phyloP scores from a whole-genome alignment of 257 asterid genomes.

The Solanum bulbocastanum region DNA sequence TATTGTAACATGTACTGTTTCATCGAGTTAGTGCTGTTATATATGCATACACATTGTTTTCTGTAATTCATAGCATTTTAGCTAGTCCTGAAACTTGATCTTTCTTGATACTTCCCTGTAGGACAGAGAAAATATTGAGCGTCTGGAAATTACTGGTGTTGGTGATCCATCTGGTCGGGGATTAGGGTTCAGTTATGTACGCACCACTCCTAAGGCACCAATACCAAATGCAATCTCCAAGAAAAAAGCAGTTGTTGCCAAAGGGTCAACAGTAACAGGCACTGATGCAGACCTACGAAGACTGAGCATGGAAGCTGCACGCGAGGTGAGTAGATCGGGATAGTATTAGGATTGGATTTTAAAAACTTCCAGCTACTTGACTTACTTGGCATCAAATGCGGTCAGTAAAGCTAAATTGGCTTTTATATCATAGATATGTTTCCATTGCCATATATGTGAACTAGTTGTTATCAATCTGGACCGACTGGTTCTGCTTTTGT shows the following conservation, averaged over 20 bases:
- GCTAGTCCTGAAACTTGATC: neutral
- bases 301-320: conserved; percentile 99
- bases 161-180: conserved; percentile 99
- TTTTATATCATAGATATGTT: neutral
- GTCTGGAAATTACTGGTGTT: conserved; percentile 92
- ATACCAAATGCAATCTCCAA: conserved; percentile 59
- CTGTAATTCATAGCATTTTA: neutral
- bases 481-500: neutral
- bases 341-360: neutral
- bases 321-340: conserved; percentile 57
- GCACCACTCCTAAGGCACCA: conserved; percentile 85
- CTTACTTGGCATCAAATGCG: neutral
- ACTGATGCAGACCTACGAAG: conserved; percentile 99
- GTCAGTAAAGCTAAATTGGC: neutral
- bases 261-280: conserved; percentile 96
- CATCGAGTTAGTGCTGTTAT: neutral
- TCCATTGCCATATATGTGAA: neutral
- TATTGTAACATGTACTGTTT: neutral
- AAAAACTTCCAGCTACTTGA: neutral
- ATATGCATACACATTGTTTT: neutral
- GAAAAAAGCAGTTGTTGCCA: conserved; percentile 72
- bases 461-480: neutral
- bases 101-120: conserved; percentile 13
- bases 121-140: conserved; percentile 96
- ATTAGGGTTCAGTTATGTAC: conserved; percentile 95